These are phyloP conservation scores for Nidularia pulvinata DNA, from an alignment of 768 basidiomycete species.

Conservation along the genomic window DNA sequence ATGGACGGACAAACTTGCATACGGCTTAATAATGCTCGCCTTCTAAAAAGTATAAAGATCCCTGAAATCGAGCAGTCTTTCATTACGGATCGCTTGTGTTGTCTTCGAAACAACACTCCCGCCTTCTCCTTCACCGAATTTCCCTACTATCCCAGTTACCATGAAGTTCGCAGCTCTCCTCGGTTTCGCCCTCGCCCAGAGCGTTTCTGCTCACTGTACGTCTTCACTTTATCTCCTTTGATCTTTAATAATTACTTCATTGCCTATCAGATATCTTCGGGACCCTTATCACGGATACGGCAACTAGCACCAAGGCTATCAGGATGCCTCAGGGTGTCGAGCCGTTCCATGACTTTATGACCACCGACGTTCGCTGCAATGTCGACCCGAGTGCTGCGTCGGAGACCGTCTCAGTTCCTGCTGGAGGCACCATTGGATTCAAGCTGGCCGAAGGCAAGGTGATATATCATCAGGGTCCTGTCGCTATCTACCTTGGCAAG, in stretches of 20 bases:
- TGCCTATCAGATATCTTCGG: background rate
- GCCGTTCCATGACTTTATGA: background rate
- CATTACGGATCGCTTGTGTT: background rate
- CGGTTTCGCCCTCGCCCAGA: constrained; percentile 5
- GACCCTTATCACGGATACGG: background rate
- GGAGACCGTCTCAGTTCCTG: background rate
- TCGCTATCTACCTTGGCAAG: background rate
- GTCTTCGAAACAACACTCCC: background rate
- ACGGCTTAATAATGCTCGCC: background rate
- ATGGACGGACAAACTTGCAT: background rate
- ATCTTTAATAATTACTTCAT: background rate
- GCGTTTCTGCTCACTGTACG: constrained; percentile 7
- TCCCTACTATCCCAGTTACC: background rate
- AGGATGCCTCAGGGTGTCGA: background rate
- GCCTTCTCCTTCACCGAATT: background rate
- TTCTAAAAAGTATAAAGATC: background rate
- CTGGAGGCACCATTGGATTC: background rate
- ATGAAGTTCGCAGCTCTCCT: constrained; percentile 1
- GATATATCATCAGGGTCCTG: background rate
- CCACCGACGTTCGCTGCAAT: background rate
- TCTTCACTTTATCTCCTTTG: background rate
- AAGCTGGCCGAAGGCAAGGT: background rate
- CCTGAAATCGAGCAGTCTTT: background rate
- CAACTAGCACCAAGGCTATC: background rate
- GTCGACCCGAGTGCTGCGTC: background rate